Conservation (phyloP, 208 protist genomes). For the Acanthamoeba healyi region DNA sequence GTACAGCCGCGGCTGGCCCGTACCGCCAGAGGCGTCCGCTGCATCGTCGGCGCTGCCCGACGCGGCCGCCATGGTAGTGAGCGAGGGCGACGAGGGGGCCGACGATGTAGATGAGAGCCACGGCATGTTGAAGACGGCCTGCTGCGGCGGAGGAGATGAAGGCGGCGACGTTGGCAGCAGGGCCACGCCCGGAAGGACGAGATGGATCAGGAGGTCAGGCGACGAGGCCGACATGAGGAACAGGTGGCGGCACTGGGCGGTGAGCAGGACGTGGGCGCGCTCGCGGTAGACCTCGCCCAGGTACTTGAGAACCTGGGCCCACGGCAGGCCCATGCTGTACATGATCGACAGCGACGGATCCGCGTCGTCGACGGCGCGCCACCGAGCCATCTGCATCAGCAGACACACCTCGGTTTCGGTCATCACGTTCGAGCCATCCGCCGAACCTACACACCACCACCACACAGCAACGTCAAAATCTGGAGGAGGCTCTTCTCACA, state of each 20-base stretch:
- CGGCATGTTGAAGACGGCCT: neutral
- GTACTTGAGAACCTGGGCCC: neutral
- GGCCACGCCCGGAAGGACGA: neutral
- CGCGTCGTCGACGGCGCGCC: conserved; percentile 22
- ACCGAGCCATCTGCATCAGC: conserved; percentile 43
- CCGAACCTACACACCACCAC: neutral
- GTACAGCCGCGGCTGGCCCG: conserved; percentile 4
- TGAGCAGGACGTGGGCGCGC: neutral
- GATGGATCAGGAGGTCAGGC: conserved; percentile 15
- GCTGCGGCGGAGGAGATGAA: neutral
- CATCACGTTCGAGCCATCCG: neutral
- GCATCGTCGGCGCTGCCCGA: neutral
- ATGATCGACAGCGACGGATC: conserved; percentile 36
- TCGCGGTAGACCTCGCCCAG: conserved; percentile 40
- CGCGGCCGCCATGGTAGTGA: neutral
- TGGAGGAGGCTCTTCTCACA: no score
- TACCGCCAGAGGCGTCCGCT: neutral
- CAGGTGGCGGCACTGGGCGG: neutral
- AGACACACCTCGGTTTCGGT: conserved; percentile 23
- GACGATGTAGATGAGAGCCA: neutral
- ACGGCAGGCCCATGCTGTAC: conserved; percentile 15
- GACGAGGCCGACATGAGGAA: conserved; percentile 8
- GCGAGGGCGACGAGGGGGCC: neutral
- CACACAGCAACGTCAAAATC: neutral
- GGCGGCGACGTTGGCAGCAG: neutral